A percentile compares a stretch with the other conserved stretches of the same genome.
Evolutionary conservation across 495 filamentous ascomycete species (phyloP).

Genomic region (Aspergillus egyptiacus): DNA sequence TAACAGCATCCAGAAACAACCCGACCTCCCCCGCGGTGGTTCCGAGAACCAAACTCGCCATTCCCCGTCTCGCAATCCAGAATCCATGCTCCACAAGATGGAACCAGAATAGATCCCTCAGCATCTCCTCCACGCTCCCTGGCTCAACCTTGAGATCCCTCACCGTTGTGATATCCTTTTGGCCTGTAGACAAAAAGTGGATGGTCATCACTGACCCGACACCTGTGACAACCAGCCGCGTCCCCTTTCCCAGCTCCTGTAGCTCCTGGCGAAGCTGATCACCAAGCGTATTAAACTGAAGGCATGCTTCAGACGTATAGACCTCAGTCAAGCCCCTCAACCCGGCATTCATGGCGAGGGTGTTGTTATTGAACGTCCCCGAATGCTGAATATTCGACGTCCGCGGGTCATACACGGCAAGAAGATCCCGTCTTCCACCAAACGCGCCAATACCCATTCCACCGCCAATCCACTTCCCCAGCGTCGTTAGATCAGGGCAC

Average conservation of each 20-base stretch:
- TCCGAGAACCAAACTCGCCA: slow-evolving; percentile 37
- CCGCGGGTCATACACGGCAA: slow-evolving; percentile 50
- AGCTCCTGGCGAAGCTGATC: slow-evolving; percentile 9
- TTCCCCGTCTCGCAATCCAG: slow-evolving; percentile 41
- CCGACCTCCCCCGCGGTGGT: slow-evolving; percentile 36
- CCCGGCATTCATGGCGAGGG: slow-evolving; percentile 52
- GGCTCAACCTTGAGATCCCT: not conserved
- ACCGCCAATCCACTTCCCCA: slow-evolving; percentile 61
- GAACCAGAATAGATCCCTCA: slow-evolving; percentile 46
- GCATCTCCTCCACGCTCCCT: slow-evolving; percentile 8
- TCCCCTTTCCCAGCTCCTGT: slow-evolving; percentile 7
- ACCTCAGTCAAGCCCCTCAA: slow-evolving; percentile 10
- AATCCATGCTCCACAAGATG: slow-evolving; percentile 44
- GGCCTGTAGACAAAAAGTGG: slow-evolving; percentile 14
- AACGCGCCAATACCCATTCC: slow-evolving; percentile 60
- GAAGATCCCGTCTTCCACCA: slow-evolving; percentile 50
- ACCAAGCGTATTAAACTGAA: slow-evolving; percentile 17
- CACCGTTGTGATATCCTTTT: slow-evolving; percentile 1
- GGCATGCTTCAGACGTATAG: slow-evolving; percentile 14
- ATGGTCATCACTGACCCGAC: slow-evolving; percentile 17
- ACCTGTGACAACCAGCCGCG: slow-evolving; percentile 17
- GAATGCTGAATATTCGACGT: slow-evolving; percentile 39
- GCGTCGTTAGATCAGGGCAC: slow-evolving; percentile 51
- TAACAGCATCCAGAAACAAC: slow-evolving; percentile 21
- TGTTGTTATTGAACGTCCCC: slow-evolving; percentile 67